phyloP scores from a whole-genome alignment of 2,329 filamentous ascomycete species.

The Hypoxylon sp. region DNA sequence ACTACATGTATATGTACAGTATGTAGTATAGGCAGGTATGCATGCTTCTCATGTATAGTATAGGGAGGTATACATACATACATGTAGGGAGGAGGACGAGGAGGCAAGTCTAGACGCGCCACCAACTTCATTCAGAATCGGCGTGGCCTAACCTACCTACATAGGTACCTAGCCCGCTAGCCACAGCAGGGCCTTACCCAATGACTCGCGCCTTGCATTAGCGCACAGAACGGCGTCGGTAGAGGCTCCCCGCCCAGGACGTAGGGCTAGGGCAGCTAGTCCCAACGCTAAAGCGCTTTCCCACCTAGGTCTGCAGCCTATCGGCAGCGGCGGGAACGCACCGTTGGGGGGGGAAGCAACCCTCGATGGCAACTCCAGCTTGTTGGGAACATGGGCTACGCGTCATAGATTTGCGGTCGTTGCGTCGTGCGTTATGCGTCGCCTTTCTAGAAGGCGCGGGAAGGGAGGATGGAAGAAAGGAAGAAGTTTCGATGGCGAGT shows the following conservation, averaged over 20 bases:
- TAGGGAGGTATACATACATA: background rate
- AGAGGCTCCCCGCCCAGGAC: constrained; percentile 1
- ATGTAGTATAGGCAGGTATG: background rate
- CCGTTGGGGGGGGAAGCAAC: background rate
- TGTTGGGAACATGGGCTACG: background rate
- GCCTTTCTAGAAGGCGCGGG: too few relatives aligned
- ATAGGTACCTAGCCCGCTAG: background rate
- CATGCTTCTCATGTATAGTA: background rate
- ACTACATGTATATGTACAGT: background rate
- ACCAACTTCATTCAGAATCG: background rate
- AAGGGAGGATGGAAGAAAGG: too few relatives aligned
- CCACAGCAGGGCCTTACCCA: background rate
- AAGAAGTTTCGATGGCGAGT: too few relatives aligned
- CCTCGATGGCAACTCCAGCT: background rate
- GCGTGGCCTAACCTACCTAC: background rate
- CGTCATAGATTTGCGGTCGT: background rate
- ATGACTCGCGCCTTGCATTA: constrained; percentile 28
- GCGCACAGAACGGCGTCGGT: background rate
- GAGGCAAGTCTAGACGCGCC: constrained; percentile 1
- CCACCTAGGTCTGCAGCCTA: too few relatives aligned
- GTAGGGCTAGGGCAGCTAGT: background rate
- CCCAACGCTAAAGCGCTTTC: too few relatives aligned
- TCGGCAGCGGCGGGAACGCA: background rate
- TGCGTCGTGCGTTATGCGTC: background rate
- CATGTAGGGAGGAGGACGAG: background rate